Base-by-base conservation (phyloP, 257 asterid species). In the Linderniella brevidens region DNA sequence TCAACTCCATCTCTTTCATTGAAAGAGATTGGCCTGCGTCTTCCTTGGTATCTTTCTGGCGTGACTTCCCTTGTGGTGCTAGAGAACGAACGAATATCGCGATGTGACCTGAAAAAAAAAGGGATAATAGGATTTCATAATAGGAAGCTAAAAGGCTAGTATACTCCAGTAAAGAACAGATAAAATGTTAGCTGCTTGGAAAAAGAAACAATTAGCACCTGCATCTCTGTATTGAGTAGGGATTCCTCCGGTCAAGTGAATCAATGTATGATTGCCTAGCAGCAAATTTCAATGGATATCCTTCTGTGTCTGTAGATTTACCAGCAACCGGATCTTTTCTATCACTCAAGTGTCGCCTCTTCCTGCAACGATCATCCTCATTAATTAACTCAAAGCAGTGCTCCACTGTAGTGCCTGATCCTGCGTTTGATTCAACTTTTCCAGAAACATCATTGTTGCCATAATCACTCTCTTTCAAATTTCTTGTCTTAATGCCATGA, bases 21-120 rank as follows among this genome's bases (percentile, higher is more conserved):
- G 36, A 56, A 64, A 48, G 58, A 9, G 19, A 62, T 49, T 44
- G 78, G 54, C 69, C 76, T 71, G 49, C 67, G 61, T 61, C 90
- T 67, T 17, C 73, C 68, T 43, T 41, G n/a, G 54, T 60, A 65
- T 50, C 69, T 74, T 17, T 68, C 84, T 36, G 79, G 77, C 59
- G 69, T 66, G 17, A 48, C 17, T 39, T 72, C 68, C 58, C 82
- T 78, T 52, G 55, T 84, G 17, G 58, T 50, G 48, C 74, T 70
- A 49, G 73, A 54, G 63, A 73, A 62, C 17, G 68, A 49, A 66
- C 63, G 68, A 38, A 57, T 66, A 44, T 39, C 19, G 17, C 62
- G 57, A 15, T 70, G 75, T 18, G 78, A 60, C 48, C 95, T 79
- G 32, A 55, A 42, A 18, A 42, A 57, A 25, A 2, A 25, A 25